These are phyloP conservation scores for Phlebiopsis flavidoalba DNA, from an alignment of 768 basidiomycete genomes.

Conservation along the genomic window DNA sequence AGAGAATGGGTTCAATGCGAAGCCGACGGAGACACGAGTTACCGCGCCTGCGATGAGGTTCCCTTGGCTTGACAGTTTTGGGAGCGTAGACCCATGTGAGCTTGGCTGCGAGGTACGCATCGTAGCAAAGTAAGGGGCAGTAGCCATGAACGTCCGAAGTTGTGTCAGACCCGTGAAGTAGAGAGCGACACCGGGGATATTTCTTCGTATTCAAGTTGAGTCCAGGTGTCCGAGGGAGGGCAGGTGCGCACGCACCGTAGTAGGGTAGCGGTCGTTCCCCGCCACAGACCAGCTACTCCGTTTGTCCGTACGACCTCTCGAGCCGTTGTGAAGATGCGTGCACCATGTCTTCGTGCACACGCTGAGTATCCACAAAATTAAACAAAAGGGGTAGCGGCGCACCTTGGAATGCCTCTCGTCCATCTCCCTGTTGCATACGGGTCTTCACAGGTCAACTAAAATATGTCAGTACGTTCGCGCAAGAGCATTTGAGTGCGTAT, in stretches of 20 bases:
- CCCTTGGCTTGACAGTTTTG: conserved; percentile 67
- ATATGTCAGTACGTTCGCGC: background rate
- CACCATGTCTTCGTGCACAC: background rate
- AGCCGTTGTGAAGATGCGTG: conserved; percentile 43
- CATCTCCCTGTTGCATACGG: conserved; percentile 81
- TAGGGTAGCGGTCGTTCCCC: conserved; percentile 81
- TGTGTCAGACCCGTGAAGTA: conserved; percentile 88
- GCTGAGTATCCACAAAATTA: background rate
- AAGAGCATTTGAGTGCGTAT: background rate
- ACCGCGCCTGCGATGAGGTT: conserved; percentile 86
- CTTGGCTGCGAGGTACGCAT: conserved; percentile 10
- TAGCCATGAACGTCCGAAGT: conserved; percentile 72
- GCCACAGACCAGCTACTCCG: conserved; percentile 77
- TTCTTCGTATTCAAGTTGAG: conserved; percentile 40
- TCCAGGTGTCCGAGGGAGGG: background rate
- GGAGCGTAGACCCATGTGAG: conserved; percentile 48
- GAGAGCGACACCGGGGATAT: conserved; percentile 88
- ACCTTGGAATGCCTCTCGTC: conserved; percentile 31
- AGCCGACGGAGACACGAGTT: conserved; percentile 74
- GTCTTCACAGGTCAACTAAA: conserved; percentile 85
- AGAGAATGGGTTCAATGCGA: conserved; percentile 85
- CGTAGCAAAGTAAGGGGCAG: conserved; percentile 60
- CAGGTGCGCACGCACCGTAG: conserved; percentile 43
- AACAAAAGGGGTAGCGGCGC: conserved; percentile 12
- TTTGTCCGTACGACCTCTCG: conserved; percentile 55